These are phyloP conservation scores for Lycium ferocissimum DNA, from an alignment of 257 asterid genomes.

Conservation along the genomic window DNA sequence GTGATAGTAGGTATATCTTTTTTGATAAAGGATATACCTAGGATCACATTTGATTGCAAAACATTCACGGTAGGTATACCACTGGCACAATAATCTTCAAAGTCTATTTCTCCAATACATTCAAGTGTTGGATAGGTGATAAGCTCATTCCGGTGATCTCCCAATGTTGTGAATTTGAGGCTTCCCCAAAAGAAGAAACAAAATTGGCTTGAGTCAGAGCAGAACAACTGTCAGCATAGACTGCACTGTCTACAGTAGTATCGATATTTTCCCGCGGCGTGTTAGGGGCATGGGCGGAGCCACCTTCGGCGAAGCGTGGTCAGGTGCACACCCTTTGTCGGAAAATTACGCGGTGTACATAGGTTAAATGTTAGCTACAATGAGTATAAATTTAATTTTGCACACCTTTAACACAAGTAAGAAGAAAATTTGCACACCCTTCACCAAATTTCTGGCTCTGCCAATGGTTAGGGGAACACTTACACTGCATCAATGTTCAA, in stretches of 20 bases:
- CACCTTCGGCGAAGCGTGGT: background rate
- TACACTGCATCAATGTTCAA: slow-evolving; percentile 40
- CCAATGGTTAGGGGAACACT: slow-evolving; percentile 34
- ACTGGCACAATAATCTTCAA: slow-evolving; percentile 45
- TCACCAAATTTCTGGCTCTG: slow-evolving; percentile 20
- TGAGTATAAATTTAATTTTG: no score
- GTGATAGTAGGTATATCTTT: slow-evolving; percentile 41
- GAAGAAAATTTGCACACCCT: no score
- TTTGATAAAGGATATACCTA: no score
- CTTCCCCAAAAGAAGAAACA: background rate
- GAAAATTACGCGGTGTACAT: no score
- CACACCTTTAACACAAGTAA: no score
- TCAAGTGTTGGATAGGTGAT: slow-evolving; percentile 52
- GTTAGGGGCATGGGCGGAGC: background rate
- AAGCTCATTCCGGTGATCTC: slow-evolving; percentile 45
- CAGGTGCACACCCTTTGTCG: no score
- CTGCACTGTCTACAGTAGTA: slow-evolving; percentile 27
- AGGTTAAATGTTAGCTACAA: no score
- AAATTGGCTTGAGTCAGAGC: background rate
- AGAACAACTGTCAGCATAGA: background rate
- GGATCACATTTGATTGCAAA: no score
- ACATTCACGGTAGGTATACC: slow-evolving; percentile 35
- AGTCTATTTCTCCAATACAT: slow-evolving; percentile 38
- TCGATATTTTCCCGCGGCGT: slow-evolving; percentile 15
- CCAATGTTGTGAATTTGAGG: background rate